phyloP scores from a whole-genome alignment of 768 basidiomycete genomes.

The Termitomyces heimii region DNA sequence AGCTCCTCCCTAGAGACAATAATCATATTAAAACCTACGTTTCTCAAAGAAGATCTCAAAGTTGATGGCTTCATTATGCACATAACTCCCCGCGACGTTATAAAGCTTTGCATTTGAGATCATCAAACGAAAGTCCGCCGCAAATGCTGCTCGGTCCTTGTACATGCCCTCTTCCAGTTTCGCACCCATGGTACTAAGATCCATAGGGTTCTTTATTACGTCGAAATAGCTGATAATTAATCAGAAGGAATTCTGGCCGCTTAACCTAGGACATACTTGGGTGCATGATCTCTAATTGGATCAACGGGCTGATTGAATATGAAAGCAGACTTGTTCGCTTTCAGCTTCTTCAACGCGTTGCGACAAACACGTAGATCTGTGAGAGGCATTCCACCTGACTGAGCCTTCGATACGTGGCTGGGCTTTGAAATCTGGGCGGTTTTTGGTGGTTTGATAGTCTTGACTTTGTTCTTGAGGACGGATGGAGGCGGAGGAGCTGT shows the following conservation, averaged over 20 bases:
- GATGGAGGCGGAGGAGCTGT: constrained; percentile 25
- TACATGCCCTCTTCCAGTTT: constrained; percentile 88
- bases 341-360: constrained; percentile 76
- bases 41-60: constrained; percentile 84
- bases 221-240: constrained; percentile 69
- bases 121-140: constrained; percentile 84
- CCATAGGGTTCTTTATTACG: constrained; percentile 91
- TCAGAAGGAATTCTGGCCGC: constrained; percentile 7
- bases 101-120: constrained; percentile 82
- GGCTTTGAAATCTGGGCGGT: constrained; percentile 27
- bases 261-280: constrained; percentile 52
- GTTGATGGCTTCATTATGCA: constrained; percentile 67
- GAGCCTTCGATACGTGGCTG: constrained; percentile 59
- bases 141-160: constrained; percentile 76
- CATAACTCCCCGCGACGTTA: constrained; percentile 67
- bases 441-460: constrained; percentile 18
- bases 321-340: constrained; percentile 62
- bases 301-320: constrained; percentile 91
- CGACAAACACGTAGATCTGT: constrained; percentile 73
- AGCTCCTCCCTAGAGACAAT: not conserved
- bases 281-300: constrained; percentile 87
- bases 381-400: constrained; percentile 68
- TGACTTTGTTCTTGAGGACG: constrained; percentile 24
- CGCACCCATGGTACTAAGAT: constrained; percentile 80
- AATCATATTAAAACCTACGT: constrained; percentile 40